Base-by-base conservation (phyloP, 176 grass and related monocot genomes). In the Puccinellia tenuiflora region DNA sequence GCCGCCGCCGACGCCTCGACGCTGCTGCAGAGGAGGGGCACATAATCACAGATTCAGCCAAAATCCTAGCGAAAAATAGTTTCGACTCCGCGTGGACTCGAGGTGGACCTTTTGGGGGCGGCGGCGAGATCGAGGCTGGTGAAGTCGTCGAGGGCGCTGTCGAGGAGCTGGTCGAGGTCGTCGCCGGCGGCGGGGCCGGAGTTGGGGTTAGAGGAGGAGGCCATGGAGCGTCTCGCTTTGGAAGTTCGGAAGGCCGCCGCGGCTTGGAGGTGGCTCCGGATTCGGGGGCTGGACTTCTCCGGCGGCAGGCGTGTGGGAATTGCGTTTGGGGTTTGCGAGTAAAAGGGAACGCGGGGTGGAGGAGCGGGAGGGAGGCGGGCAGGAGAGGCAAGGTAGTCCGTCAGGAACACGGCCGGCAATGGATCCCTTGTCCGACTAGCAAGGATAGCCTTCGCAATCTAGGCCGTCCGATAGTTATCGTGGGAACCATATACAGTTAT, bases 131-230 rank as follows among this genome's bases (percentile, higher is more conserved):
- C 74, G 84, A 90, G 84, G 88, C 56, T 83, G 74, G 84, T 86
- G 88, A 90, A 90, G 74, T 90, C 88, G 22, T 90, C 88, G 66
- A 90, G 88, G 66, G 88, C 88, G 84, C 88, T 90, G 79, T 90
- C 88, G 37, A 90, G 88, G 56, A 90, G 88, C 56, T 83, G 79
- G 84, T 90, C 88, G 37, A 90, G 88, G 73, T 86, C 79, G 37
- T 83, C 88, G 28, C 8, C 79, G 55, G 64, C 51, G 37, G 52
- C 11, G 28, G 74, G 21, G 17, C 39, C 26, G 21, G 86, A 24
- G 82, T 5, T 50, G 61, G 88, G 17, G 71, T 52, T 77, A 31
- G 60, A 62, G 53, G 88, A 83, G 65, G 84, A 79, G 29, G 84
- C 88, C 88, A 90, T 90, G 45, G 83, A 30, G 12, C n/a, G 79